These are phyloP conservation scores for Eucalyptus rudis DNA, from an alignment of 345 rosid species.

Conservation along the genomic window DNA sequence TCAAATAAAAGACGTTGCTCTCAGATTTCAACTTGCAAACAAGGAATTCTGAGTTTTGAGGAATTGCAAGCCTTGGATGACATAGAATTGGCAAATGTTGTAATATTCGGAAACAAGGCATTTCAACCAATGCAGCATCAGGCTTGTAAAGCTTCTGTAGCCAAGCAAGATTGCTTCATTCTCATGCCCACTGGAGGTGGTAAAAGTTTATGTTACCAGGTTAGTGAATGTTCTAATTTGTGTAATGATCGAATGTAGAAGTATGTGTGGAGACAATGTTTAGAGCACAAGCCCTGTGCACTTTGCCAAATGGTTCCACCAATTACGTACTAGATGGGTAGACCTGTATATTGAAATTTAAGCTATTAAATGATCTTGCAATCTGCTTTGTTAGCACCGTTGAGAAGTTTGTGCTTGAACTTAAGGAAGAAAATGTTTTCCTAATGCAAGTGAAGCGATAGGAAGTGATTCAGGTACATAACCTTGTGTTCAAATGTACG, in stretches of 20 bases:
- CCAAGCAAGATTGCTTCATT: not conserved
- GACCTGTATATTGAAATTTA: not conserved
- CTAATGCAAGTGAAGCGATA: no score
- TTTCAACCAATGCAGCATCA: not conserved
- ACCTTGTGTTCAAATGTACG: no score
- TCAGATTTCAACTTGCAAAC: not conserved
- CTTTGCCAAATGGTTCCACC: not conserved
- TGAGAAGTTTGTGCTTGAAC: not conserved
- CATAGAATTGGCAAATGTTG: slow-evolving; percentile 47
- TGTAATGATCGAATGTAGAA: not conserved
- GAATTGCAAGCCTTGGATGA: slow-evolving; percentile 76
- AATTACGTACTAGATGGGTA: not conserved
- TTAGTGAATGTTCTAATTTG: not conserved
- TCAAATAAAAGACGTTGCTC: slow-evolving; percentile 16
- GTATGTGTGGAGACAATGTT: not conserved
- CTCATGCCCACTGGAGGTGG: not conserved
- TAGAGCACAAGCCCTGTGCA: not conserved
- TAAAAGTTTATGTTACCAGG: not conserved
- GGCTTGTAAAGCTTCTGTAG: not conserved
- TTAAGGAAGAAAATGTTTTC: no score
- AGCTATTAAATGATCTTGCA: not conserved
- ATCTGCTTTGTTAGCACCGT: not conserved
- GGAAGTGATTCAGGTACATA: no score
- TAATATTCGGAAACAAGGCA: not conserved
- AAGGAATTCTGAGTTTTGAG: slow-evolving; percentile 40